Base-by-base conservation (phyloP, 352 stramenopile genomes). In the Halophytophthora batemanensis region DNA sequence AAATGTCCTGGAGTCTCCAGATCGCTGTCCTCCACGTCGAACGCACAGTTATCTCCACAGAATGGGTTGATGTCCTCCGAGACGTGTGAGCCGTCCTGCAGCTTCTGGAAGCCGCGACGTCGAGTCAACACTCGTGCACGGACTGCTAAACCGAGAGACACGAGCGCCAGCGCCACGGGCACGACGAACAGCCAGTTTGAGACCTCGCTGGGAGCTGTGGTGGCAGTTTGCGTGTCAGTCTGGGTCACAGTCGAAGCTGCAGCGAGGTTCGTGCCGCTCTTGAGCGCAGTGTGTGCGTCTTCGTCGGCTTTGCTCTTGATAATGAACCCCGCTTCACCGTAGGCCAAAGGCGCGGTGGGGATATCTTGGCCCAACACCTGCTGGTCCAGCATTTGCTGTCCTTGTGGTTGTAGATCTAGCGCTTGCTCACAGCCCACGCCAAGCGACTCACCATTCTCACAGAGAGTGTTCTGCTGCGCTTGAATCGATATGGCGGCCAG, bases 21-120 rank as follows among this genome's bases (percentile, higher is more conserved):
- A 5, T 66, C 59, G 7, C 22, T 56, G 18, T 60, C 50, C 15
- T 73, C 59, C 1, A 58, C 22, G 17, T 80, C 59, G 3, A 71
- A 59, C 15, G 55, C 67, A 21, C 40, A 34, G 0, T 53, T 21
- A 17, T 58, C 62, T 0, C 50, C 54, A 45, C 80, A 90, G 54
- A 91, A 91, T 18, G 77, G 78, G 51, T 91, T 91, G 59, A 91
- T 85, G 53, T 90, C 67, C n/a, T 88, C 75, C n/a, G 64, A 53
- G 25, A 48, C 61, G 35, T 67, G 45, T 11, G 29, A 55, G 0
- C 56, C 47, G 40, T 71, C 67, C 8, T 77, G 49, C 14, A 87
- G 39, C 5, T 51, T 58, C 43, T 85, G 40, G 40, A 86, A 84
- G 23, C 68, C 44, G 17, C 28, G 57, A 45, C 50, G 50, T 19